Evolutionary conservation across 257 asterid genomes (phyloP).

Genomic region (Penstemon davidsonii): DNA sequence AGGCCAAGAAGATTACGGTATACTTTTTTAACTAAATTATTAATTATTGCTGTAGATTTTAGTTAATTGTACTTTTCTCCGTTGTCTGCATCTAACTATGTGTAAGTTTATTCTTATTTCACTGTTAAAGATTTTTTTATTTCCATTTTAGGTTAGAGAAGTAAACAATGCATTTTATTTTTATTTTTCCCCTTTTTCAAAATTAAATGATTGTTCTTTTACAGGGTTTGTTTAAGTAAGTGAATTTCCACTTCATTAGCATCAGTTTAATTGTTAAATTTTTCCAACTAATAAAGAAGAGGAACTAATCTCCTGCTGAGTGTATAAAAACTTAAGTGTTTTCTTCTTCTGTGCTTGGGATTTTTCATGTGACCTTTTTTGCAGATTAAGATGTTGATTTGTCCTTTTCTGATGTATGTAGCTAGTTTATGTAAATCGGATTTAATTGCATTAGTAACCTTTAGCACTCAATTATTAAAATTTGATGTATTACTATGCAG

Average conservation of each 20-base stretch:
- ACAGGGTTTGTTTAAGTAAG: neutral
- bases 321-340: no score
- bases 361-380: neutral
- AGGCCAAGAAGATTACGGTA: conserved; percentile 67
- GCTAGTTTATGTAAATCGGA: no score
- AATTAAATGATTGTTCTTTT: neutral
- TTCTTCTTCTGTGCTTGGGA: neutral
- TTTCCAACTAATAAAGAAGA: neutral
- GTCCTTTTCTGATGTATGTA: neutral
- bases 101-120: neutral
- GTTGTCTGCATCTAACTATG: neutral
- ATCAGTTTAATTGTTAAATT: neutral
- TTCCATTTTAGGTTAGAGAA: neutral
- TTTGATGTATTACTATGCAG: conserved; percentile 38
- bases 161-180: no score
- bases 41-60: neutral
- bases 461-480: neutral
- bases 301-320: neutral
- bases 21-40: neutral
- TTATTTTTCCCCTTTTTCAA: no score
- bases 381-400: neutral
- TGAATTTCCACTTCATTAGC: neutral
- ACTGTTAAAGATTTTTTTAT: neutral
- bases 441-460: no score
- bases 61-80: neutral